These are phyloP conservation scores for Saururus chinensis DNA, from an alignment of 164 flowering plant species.

Conservation along the genomic window DNA sequence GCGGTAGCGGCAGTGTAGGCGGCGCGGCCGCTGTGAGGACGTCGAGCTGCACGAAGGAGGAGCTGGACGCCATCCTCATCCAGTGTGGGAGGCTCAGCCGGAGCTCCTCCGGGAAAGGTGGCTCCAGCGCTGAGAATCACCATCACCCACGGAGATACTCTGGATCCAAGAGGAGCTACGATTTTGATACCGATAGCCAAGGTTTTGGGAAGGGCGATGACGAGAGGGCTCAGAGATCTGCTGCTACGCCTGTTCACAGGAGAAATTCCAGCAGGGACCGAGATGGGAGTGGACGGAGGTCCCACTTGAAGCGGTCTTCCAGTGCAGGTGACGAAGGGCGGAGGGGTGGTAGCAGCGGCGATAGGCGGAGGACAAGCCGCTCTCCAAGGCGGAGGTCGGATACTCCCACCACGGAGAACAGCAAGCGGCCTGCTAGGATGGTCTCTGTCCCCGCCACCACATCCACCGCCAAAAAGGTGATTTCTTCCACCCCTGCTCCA, in stretches of 20 bases:
- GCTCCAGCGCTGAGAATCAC: conserved; percentile 3
- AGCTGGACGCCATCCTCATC: conserved; percentile 82
- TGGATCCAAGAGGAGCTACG: conserved; percentile 81
- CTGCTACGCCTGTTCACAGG: conserved; percentile 36
- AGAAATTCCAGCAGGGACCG: conserved; percentile 80
- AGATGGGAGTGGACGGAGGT: conserved; percentile 12
- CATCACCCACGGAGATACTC: conserved; percentile 37
- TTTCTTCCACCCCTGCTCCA: not conserved
- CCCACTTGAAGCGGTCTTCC: conserved; percentile 44
- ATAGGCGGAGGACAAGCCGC: conserved; percentile 71
- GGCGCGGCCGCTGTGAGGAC: conserved; percentile 35
- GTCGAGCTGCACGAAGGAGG: conserved; percentile 86
- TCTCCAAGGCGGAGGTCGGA: conserved; percentile 76
- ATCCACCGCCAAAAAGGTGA: not conserved
- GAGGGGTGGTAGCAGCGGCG: conserved; percentile 9
- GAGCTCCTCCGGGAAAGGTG: conserved; percentile 59
- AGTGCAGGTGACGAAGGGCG: conserved; percentile 50
- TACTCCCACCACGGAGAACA: conserved; percentile 12
- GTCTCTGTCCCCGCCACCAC: conserved; percentile 62
- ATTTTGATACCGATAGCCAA: conserved; percentile 37
- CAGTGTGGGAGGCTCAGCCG: conserved; percentile 93
- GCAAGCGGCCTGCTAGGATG: conserved; percentile 54
- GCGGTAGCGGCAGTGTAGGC: not conserved
- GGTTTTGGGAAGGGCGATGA: conserved; percentile 1
- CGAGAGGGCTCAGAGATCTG: conserved; percentile 8